Base-by-base conservation (phyloP, 129 eudicot species). In the Flaveria ramosissima region DNA sequence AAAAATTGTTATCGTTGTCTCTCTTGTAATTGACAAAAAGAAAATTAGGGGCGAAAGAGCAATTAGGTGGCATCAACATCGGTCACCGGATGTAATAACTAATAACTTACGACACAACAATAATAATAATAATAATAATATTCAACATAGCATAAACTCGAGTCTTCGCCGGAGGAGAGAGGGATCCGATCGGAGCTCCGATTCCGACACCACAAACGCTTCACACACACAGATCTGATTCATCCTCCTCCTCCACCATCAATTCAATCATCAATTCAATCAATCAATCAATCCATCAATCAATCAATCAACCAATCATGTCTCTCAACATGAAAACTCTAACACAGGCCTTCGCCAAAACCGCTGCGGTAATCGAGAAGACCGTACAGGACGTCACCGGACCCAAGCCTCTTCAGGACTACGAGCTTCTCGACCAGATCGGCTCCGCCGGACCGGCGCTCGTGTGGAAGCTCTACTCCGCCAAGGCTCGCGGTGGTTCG, bases 371-470 rank as follows among this genome's bases (percentile, higher is more conserved):
- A 4, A 89, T 94, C 80, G 98, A 94, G 70, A 94, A 91, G 67
- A 91, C 92, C 61, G 98, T 94, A 1, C 93, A 89, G 16, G 98
- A 94, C 26, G 98, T 94, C 7, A 91, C 98, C 72, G 98, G 98
- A 2, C 98, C 98, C 41, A 91, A 82, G 60, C 78, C 97, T 23
- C 76, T 94, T 16, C 97, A 91, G 70, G 98, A 94, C 85, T 94
- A 94, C 80, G 93, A 91, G 19, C 89, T 94, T 68, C 74, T 81
- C 46, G 93, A 94, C 65, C 98, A 91, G 89, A 94, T 94, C 92
- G 98, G 97, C 27, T 89, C 98, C 23, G 93, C 98, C 4, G 98
- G 98, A 8, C 98, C 97, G 0, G 97, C 88, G 26, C 89, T 94
- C 45, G 88, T 79, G 0, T 94, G 98, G 98, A 91, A 91, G 80